Percentiles rank a stretch among this genome's conserved stretches.
Conservation (phyloP, 331 rosid species). For the Acacia pycnantha region DNA sequence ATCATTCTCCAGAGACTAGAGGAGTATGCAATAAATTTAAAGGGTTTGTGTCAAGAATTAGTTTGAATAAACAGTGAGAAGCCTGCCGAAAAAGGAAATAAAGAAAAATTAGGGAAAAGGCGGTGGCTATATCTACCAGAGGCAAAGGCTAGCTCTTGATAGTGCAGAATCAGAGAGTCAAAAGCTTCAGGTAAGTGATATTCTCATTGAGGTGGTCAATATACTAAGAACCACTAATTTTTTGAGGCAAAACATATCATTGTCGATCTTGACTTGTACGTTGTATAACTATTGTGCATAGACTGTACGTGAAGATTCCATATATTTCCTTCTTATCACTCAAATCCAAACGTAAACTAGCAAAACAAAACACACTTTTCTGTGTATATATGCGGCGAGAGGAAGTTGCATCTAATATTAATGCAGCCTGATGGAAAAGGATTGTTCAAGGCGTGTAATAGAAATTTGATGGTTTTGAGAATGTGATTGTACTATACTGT, state of each 20-base stretch:
- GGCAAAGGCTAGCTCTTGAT: neutral
- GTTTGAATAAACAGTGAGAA: neutral
- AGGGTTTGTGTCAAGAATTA: neutral
- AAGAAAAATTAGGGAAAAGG: neutral
- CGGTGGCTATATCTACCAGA: constrained; percentile 11
- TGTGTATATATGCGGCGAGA: constrained; percentile 31
- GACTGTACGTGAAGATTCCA: constrained; percentile 11
- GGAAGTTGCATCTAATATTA: neutral
- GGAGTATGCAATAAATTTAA: no score
- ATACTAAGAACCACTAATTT: constrained; percentile 23
- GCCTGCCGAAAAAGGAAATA: neutral
- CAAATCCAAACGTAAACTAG: constrained; percentile 7
- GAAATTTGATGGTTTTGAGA: neutral
- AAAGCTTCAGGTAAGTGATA: constrained; percentile 33
- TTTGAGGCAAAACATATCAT: constrained; percentile 15
- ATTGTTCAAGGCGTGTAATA: neutral
- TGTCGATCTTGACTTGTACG: neutral
- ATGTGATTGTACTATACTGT: neutral
- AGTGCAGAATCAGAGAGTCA: constrained; percentile 40
- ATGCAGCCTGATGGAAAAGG: neutral
- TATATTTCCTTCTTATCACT: constrained; percentile 9
- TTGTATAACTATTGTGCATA: neutral
- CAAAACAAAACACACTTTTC: neutral
- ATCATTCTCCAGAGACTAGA: no score
- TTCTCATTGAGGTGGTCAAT: constrained; percentile 9